Evolutionary conservation across 768 basidiomycete species (phyloP).

Genomic region (Lentinula guzmanii): DNA sequence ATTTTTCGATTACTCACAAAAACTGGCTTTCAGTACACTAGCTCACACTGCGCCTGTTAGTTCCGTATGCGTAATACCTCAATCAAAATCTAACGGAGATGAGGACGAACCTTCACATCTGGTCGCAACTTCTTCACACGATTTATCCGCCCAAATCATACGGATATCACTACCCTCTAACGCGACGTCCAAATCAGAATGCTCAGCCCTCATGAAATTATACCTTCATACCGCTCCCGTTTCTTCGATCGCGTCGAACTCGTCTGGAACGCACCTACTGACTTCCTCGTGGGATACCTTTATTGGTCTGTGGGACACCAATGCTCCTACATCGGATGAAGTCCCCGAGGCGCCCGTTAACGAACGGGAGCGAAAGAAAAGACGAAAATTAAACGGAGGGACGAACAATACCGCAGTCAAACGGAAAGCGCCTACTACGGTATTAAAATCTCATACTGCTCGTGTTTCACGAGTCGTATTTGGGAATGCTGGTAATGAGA

Average conservation of each 20-base stretch:
- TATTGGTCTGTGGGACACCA: slow-evolving; percentile 76
- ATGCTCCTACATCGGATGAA: slow-evolving; percentile 59
- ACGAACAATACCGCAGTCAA: slow-evolving; percentile 31
- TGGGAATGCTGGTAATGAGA: slow-evolving; percentile 21
- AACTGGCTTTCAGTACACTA: slow-evolving; percentile 38
- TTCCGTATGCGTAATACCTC: slow-evolving; percentile 51
- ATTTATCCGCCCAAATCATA: slow-evolving; percentile 63
- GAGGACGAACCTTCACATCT: slow-evolving; percentile 25
- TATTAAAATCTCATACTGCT: slow-evolving; percentile 80
- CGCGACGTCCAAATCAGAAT: slow-evolving; percentile 14
- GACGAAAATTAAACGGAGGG: slow-evolving; percentile 40
- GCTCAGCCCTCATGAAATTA: slow-evolving; percentile 58
- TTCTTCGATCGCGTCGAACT: slow-evolving; percentile 58
- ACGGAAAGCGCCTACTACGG: slow-evolving; percentile 62
- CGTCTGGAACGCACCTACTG: slow-evolving; percentile 57
- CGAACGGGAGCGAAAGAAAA: slow-evolving; percentile 53
- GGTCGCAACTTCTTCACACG: slow-evolving; percentile 72
- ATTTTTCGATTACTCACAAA: slow-evolving; percentile 66
- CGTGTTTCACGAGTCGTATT: slow-evolving; percentile 75
- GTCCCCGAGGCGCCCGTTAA: slow-evolving; percentile 34
- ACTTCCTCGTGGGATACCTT: slow-evolving; percentile 87
- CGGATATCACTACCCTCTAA: slow-evolving; percentile 23
- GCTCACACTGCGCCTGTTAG: slow-evolving; percentile 66
- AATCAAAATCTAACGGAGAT: slow-evolving; percentile 13
- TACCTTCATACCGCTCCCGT: slow-evolving; percentile 81